Evolutionary conservation across 2,329 filamentous ascomycete species (phyloP).

Genomic region (Thermothelomyces thermophilus): DNA sequence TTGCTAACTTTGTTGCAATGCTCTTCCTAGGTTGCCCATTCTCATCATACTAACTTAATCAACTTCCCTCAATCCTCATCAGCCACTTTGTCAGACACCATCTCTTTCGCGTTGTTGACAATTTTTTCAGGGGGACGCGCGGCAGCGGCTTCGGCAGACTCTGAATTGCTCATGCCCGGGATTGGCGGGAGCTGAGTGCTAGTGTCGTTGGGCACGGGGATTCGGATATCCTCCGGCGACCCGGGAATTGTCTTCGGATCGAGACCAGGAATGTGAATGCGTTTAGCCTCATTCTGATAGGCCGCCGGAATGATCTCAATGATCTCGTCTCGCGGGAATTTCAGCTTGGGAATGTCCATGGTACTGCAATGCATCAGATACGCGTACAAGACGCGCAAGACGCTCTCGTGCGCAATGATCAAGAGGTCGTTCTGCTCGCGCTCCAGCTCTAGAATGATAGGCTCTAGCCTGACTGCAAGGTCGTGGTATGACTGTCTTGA

Average conservation of each 20-base stretch:
- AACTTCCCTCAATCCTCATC: slow-evolving; percentile 39
- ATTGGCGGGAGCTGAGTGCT: slow-evolving; percentile 41
- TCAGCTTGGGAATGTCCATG: slow-evolving; percentile 83
- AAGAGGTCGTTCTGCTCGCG: slow-evolving; percentile 95
- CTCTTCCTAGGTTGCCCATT: not conserved
- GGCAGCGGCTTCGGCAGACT: slow-evolving; percentile 32
- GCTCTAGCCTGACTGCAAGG: slow-evolving; percentile 92
- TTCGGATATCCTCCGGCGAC: slow-evolving; percentile 74
- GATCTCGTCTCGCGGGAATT: slow-evolving; percentile 93
- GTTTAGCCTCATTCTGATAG: slow-evolving; percentile 92
- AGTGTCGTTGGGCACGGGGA: slow-evolving; percentile 56
- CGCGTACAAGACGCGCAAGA: slow-evolving; percentile 92
- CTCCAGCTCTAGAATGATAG: slow-evolving; percentile 94
- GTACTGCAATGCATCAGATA: slow-evolving; percentile 99
- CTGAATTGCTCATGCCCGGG: slow-evolving; percentile 42
- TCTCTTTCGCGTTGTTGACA: slow-evolving; percentile 43
- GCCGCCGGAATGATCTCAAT: slow-evolving; percentile 97
- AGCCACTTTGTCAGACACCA: slow-evolving; percentile 46
- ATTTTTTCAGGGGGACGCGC: slow-evolving; percentile 41
- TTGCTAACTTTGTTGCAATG: not conserved
- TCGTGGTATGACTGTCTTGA: slow-evolving; percentile 81
- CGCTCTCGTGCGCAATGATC: slow-evolving; percentile 96
- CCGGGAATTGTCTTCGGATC: slow-evolving; percentile 63
- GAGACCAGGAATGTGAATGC: slow-evolving; percentile 72
- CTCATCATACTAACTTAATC: not conserved